These are phyloP conservation scores for Senna siamea DNA, from an alignment of 306 rosid species.

Conservation along the genomic window DNA sequence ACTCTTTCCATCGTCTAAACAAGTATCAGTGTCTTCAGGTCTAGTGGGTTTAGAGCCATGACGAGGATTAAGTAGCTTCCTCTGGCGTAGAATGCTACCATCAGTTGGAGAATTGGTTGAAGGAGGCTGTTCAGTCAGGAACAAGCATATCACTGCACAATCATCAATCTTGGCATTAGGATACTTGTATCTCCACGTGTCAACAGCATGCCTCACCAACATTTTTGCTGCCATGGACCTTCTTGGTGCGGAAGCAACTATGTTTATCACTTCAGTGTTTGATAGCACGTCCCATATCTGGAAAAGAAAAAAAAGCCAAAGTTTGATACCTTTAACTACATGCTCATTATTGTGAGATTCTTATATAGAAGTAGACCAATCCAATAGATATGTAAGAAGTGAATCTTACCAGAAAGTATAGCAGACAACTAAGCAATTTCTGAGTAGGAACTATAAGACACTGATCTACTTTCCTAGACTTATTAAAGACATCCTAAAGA, in stretches of 20 bases:
- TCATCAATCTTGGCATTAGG: constrained; percentile 61
- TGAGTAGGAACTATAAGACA: too few relatives aligned
- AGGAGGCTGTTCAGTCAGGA: constrained; percentile 45
- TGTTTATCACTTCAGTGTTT: constrained; percentile 66
- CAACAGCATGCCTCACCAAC: constrained; percentile 61
- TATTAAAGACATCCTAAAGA: not conserved
- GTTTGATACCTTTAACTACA: not conserved
- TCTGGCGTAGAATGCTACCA: not conserved
- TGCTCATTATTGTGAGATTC: not conserved
- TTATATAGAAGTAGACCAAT: not conserved
- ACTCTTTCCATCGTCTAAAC: constrained; percentile 18
- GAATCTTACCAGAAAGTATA: not conserved
- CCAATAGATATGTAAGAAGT: not conserved
- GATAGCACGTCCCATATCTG: constrained; percentile 89
- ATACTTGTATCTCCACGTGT: constrained; percentile 57
- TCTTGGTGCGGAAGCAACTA: constrained; percentile 67
- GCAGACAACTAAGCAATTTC: not conserved
- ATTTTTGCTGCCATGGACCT: constrained; percentile 70
- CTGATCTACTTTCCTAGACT: not conserved
- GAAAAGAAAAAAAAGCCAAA: not conserved
- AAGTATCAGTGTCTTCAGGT: not conserved
- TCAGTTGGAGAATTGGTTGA: constrained; percentile 16
- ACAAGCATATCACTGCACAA: constrained; percentile 71
- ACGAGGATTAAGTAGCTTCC: constrained; percentile 11
- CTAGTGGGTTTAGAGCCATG: constrained; percentile 27